Percentiles rank a stretch among this genome's conserved stretches.
Evolutionary conservation across 2,329 filamentous ascomycete genomes (phyloP).

Genomic region (Neopestalotiopsis rosae): DNA sequence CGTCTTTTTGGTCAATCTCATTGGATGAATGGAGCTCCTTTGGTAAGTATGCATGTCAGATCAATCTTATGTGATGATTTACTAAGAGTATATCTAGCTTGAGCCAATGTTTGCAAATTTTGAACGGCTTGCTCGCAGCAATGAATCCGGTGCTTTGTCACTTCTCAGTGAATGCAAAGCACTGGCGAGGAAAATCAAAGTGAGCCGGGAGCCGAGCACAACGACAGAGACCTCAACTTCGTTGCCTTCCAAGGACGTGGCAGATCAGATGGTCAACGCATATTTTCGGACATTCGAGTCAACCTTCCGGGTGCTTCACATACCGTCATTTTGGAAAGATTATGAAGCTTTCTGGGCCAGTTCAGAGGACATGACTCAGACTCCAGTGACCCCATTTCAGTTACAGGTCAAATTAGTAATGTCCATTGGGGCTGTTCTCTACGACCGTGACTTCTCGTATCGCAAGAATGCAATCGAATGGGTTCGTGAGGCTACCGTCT

Average conservation of each 20-base stretch:
- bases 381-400: conserved; percentile 49
- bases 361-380: conserved; percentile 12
- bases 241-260: conserved; percentile 51
- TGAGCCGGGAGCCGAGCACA: conserved; percentile 52
- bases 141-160: conserved; percentile 39
- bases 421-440: conserved; percentile 58
- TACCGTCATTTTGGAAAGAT: conserved; percentile 52
- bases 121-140: conserved; percentile 45
- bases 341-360: conserved; percentile 57
- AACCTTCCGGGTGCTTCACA: conserved; percentile 55
- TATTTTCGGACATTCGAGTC: conserved; percentile 56
- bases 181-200: conserved; percentile 58
- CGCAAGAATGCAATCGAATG: conserved; percentile 56
- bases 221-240: conserved; percentile 45
- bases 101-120: conserved; percentile 49
- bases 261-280: conserved; percentile 52
- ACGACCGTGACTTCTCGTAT: conserved; percentile 56
- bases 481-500: conserved; percentile 63
- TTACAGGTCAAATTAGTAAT: conserved; percentile 64
- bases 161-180: conserved; percentile 57
- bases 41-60: conserved; percentile 42
- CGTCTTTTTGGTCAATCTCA: conserved; percentile 63
- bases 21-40: conserved; percentile 55
- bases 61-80: conserved; percentile 17
- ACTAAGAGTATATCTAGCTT: conserved; percentile 36